Evolutionary conservation across 1,139 yeast species (phyloP).

Genomic region (Suhomyces choctaworum): DNA sequence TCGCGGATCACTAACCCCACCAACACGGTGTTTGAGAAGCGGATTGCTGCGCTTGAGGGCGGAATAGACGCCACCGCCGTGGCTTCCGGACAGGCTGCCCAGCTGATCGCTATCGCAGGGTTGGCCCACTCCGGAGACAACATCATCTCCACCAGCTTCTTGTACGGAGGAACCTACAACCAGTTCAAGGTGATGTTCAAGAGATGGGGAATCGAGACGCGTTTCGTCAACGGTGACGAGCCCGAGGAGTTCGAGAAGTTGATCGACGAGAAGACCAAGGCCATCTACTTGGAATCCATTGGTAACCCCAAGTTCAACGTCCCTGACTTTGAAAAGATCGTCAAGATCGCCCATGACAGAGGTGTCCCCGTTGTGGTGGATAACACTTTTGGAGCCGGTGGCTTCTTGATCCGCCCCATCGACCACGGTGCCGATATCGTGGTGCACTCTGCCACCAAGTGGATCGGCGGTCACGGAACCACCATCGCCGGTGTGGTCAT

Average conservation of each 20-base stretch:
- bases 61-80: slow-evolving; percentile 92
- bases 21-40: slow-evolving; percentile 81
- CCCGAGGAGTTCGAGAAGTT: slow-evolving; percentile 68
- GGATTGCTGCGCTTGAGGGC: slow-evolving; percentile 90
- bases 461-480: slow-evolving; percentile 98
- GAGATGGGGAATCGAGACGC: slow-evolving; percentile 79
- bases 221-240: slow-evolving; percentile 78
- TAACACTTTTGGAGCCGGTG: slow-evolving; percentile 98
- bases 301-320: slow-evolving; percentile 94
- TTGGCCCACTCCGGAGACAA: slow-evolving; percentile 89
- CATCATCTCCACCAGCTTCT: slow-evolving; percentile 79
- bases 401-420: slow-evolving; percentile 80
- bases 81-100: slow-evolving; percentile 95
- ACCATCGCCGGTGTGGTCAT: slow-evolving; percentile 91
- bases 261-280: slow-evolving; percentile 85
- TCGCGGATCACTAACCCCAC: slow-evolving; percentile 94
- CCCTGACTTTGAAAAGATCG: slow-evolving; percentile 83
- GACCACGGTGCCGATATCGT: slow-evolving; percentile 87
- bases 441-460: slow-evolving; percentile 91
- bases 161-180: slow-evolving; percentile 96
- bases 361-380: slow-evolving; percentile 94
- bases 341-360: slow-evolving; percentile 76
- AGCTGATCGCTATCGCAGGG: slow-evolving; percentile 78
- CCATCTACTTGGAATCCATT: slow-evolving; percentile 84
- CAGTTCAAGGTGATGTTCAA: slow-evolving; percentile 92